These are phyloP conservation scores for Arabidopsis arenosa DNA, from an alignment of 345 rosid species.

Conservation along the genomic window DNA sequence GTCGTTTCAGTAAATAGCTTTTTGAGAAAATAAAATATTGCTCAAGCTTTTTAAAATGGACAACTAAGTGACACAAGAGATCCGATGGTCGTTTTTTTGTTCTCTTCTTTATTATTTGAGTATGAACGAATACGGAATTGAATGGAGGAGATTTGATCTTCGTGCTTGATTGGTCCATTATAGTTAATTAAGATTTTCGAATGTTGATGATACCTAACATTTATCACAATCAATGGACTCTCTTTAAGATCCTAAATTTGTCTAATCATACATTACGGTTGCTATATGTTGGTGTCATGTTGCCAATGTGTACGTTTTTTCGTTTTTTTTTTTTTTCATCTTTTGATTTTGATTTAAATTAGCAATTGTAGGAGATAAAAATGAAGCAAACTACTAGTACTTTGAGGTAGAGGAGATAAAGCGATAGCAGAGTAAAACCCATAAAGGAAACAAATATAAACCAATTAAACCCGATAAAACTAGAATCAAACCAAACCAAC, in stretches of 20 bases:
- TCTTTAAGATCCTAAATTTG: not conserved
- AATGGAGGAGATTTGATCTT: conserved; percentile 16
- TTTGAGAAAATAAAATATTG: not conserved
- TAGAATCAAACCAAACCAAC: too few relatives aligned
- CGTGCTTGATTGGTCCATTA: not conserved
- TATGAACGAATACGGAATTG: conserved; percentile 4
- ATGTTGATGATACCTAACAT: not conserved
- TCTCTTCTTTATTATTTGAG: not conserved
- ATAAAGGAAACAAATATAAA: too few relatives aligned
- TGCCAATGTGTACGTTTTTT: not conserved
- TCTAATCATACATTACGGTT: too few relatives aligned
- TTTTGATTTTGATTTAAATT: too few relatives aligned
- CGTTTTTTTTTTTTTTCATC: not conserved
- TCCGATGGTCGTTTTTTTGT: not conserved
- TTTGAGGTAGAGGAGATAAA: too few relatives aligned
- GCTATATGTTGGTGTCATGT: not conserved
- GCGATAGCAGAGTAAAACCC: too few relatives aligned
- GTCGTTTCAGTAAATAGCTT: not conserved
- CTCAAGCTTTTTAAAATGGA: not conserved
- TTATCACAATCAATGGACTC: conserved; percentile 8
- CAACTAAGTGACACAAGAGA: not conserved
- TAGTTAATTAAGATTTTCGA: not conserved
- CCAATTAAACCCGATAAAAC: too few relatives aligned
- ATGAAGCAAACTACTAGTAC: too few relatives aligned
- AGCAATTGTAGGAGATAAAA: too few relatives aligned